Evolutionary conservation across 148 eudicot species (phyloP).

Genomic region (Vaccinium darrowii): DNA sequence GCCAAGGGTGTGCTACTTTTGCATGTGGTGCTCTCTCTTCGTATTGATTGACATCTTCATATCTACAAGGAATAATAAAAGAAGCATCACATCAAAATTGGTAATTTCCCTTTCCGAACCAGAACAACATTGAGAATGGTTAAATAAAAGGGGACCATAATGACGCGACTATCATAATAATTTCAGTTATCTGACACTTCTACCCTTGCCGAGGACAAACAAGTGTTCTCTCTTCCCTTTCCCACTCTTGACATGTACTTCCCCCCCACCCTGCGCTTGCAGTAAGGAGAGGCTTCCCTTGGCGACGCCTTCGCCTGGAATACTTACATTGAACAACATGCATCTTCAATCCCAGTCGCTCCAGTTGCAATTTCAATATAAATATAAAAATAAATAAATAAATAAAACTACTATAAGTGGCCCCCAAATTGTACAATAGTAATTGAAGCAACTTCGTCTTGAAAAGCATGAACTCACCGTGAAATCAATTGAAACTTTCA

Average conservation of each 20-base stretch:
- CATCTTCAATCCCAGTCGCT: not conserved
- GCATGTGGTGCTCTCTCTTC: constrained; percentile 70
- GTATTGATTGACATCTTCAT: constrained; percentile 64
- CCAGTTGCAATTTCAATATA: no score
- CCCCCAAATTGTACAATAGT: not conserved
- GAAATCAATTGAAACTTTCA: not conserved
- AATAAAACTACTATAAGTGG: no score
- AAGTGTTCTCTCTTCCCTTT: not conserved
- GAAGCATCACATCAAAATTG: not conserved
- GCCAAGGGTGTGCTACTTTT: constrained; percentile 66
- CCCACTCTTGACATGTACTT: no score
- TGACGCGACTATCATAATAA: not conserved
- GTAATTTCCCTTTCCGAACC: not conserved
- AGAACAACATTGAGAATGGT: not conserved
- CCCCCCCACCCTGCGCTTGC: no score
- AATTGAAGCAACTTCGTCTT: no score
- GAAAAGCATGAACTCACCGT: no score
- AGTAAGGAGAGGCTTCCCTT: no score
- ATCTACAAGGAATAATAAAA: constrained; percentile 26
- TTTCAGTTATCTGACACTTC: not conserved
- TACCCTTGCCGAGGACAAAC: not conserved
- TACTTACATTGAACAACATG: no score
- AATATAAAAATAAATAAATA: no score
- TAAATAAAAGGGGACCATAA: not conserved
- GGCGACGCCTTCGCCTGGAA: no score